Conservation (phyloP, 148 eudicot species). For the Pharnaceum exiguum region DNA sequence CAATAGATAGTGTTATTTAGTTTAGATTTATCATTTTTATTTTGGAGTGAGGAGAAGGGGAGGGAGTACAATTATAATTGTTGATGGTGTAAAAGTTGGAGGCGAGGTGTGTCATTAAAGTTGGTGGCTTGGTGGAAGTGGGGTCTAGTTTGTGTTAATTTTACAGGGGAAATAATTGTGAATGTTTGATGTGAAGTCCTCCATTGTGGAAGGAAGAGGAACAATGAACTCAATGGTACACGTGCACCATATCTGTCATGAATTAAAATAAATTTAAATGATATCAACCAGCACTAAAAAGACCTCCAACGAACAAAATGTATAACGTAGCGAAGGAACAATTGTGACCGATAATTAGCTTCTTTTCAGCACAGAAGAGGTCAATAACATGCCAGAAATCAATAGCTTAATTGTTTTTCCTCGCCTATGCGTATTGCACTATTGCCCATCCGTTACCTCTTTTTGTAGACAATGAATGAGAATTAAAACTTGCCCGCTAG, state of each 20-base stretch:
- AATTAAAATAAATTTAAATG: conserved; percentile 3
- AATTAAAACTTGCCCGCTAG: background rate
- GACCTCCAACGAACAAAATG: background rate
- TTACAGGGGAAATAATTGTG: conserved; percentile 61
- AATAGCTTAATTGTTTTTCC: conserved; percentile 61
- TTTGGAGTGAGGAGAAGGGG: too few relatives aligned
- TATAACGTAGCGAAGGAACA: conserved; percentile 78
- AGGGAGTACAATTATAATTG: too few relatives aligned
- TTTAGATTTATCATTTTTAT: too few relatives aligned
- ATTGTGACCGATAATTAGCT: conserved; percentile 94
- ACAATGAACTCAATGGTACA: conserved; percentile 80
- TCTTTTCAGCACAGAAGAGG: conserved; percentile 72
- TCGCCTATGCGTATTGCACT: conserved; percentile 45
- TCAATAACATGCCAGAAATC: conserved; percentile 93
- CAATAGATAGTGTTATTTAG: too few relatives aligned
- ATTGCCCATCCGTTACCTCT: conserved; percentile 49
- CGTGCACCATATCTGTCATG: conserved; percentile 77
- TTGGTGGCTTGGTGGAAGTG: too few relatives aligned
- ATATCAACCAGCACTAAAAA: background rate
- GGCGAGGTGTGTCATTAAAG: too few relatives aligned
- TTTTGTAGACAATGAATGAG: conserved; percentile 36
- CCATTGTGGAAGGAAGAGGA: conserved; percentile 67
- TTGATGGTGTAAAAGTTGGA: too few relatives aligned
- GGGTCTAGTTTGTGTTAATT: conserved; percentile 87
- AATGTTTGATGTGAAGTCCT: conserved; percentile 56